A percentile compares a stretch with the other conserved stretches of the same genome.
These are phyloP conservation scores for Poronia punctata DNA, from an alignment of 495 filamentous ascomycete species.

Conservation along the genomic window DNA sequence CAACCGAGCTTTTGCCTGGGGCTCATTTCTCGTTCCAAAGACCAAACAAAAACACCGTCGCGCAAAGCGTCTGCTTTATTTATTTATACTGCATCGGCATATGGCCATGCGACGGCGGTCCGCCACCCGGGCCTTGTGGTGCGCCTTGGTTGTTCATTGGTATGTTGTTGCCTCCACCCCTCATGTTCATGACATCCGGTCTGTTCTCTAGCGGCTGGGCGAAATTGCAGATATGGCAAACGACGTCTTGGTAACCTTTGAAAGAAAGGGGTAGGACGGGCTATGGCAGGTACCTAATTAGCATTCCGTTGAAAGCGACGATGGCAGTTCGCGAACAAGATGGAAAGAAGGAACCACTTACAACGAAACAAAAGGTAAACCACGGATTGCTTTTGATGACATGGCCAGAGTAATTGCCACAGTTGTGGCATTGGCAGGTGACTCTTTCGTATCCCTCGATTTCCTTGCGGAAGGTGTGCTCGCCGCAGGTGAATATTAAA, in stretches of 20 bases:
- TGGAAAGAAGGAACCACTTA: slow-evolving; percentile 22
- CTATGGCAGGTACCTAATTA: slow-evolving; percentile 14
- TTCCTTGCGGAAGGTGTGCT: slow-evolving; percentile 49
- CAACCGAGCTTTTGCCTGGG: not conserved
- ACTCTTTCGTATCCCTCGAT: slow-evolving; percentile 48
- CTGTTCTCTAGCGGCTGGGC: slow-evolving; percentile 47
- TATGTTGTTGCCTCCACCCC: slow-evolving; percentile 31
- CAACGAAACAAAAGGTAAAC: slow-evolving; percentile 54
- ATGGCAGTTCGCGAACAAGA: not conserved
- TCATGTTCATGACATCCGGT: slow-evolving; percentile 42
- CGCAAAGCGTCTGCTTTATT: not conserved
- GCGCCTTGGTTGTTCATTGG: slow-evolving; percentile 38
- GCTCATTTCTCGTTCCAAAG: not conserved
- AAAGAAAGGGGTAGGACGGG: slow-evolving; percentile 50
- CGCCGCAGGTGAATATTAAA: slow-evolving; percentile 52
- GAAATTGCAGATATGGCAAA: slow-evolving; percentile 50
- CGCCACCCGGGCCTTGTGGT: slow-evolving; percentile 10
- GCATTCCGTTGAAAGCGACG: not conserved
- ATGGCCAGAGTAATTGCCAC: slow-evolving; percentile 45
- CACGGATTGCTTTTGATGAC: slow-evolving; percentile 49
- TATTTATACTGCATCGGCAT: slow-evolving; percentile 32
- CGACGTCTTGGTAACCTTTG: slow-evolving; percentile 48
- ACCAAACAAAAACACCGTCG: no score
- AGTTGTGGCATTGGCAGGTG: slow-evolving; percentile 50
- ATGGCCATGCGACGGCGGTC: slow-evolving; percentile 21